phyloP scores from a whole-genome alignment of 2,329 filamentous ascomycete species.

The Aspergillus unguis region DNA sequence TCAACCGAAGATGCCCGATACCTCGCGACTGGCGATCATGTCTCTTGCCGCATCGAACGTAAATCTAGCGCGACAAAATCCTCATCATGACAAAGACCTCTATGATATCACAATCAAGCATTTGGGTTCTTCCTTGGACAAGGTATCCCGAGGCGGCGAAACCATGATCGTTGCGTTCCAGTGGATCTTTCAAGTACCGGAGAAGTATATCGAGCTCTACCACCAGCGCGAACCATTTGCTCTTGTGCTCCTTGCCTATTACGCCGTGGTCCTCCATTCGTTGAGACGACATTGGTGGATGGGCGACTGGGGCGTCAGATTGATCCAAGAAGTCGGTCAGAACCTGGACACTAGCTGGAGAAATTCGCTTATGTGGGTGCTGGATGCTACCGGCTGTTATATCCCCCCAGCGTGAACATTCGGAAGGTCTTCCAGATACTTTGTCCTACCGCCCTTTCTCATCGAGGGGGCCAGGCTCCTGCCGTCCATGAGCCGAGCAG shows the following conservation, averaged over 20 bases:
- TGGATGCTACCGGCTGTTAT: conserved; percentile 33
- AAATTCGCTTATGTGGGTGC: conserved; percentile 31
- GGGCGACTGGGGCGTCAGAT: conserved; percentile 61
- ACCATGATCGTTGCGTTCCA: conserved; percentile 46
- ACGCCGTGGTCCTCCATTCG: conserved; percentile 52
- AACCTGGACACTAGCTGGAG: conserved; percentile 27
- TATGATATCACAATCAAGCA: conserved; percentile 29
- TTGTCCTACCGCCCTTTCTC: too few relatives aligned
- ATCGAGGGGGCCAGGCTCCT: too few relatives aligned
- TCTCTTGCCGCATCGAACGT: conserved; percentile 26
- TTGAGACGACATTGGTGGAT: conserved; percentile 68
- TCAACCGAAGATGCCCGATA: conserved; percentile 34
- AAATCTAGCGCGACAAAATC: conserved; percentile 19
- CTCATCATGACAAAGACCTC: conserved; percentile 25
- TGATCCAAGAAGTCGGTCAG: conserved; percentile 58
- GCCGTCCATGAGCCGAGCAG: too few relatives aligned
- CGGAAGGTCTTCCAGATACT: not conserved
- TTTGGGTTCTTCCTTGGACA: conserved; percentile 25
- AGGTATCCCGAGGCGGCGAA: conserved; percentile 30
- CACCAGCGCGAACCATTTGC: conserved; percentile 39
- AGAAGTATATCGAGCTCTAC: conserved; percentile 55
- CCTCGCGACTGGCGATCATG: conserved; percentile 29
- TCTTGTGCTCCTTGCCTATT: conserved; percentile 44
- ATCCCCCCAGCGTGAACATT: conserved; percentile 18
- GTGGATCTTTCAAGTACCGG: conserved; percentile 58